These are phyloP conservation scores for Blastocystis hominis DNA, from an alignment of 352 stramenopile species.

Conservation along the genomic window DNA sequence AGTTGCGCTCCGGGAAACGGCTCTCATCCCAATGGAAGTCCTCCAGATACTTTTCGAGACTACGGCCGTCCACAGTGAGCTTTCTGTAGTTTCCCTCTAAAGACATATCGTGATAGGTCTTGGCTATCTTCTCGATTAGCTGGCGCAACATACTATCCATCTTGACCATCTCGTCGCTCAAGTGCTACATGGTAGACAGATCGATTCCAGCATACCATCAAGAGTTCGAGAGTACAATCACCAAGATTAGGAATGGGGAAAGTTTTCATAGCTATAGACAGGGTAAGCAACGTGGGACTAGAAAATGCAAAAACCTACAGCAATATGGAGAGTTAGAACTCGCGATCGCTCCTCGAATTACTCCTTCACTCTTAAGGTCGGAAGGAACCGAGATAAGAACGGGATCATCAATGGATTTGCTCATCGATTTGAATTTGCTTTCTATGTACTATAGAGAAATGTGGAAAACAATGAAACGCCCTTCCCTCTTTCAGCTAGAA, in stretches of 20 bases:
- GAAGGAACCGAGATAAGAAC: slow-evolving; percentile 24
- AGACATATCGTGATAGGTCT: slow-evolving; percentile 10
- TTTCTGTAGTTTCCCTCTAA: neutral
- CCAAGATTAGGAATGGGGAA: slow-evolving; percentile 19
- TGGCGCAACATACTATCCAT: neutral
- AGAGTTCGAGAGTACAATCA: slow-evolving; percentile 4
- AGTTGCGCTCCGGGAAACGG: neutral
- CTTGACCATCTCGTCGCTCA: slow-evolving; percentile 3
- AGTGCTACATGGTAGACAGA: neutral
- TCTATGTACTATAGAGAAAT: neutral
- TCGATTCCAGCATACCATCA: neutral
- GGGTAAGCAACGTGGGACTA: neutral
- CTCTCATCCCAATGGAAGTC: neutral
- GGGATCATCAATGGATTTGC: slow-evolving; percentile 37
- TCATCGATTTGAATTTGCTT: slow-evolving; percentile 29
- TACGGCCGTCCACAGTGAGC: neutral
- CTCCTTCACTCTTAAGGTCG: neutral
- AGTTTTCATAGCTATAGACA: neutral
- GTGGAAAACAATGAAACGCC: neutral
- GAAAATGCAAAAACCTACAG: neutral
- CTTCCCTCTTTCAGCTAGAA: neutral
- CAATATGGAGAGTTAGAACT: neutral
- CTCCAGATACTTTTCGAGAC: neutral
- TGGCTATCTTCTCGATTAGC: neutral
- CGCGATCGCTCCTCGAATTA: neutral